Evolutionary conservation across 129 eudicot species (phyloP).

Genomic region (Arctium minus): DNA sequence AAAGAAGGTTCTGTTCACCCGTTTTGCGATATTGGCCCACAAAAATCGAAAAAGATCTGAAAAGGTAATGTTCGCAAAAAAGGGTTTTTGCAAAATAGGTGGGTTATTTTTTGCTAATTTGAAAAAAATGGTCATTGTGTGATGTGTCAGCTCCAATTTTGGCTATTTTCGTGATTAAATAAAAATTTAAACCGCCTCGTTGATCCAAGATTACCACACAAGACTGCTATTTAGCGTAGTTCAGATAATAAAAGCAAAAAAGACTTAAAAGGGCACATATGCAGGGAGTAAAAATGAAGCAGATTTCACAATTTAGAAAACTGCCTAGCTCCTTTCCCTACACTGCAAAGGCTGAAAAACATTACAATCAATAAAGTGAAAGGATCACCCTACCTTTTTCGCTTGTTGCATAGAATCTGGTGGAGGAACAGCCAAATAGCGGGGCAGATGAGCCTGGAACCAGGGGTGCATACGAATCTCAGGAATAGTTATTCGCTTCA

Average conservation of each 20-base stretch:
- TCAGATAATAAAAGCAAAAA: neutral
- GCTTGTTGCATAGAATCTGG: constrained; percentile 97
- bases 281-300: neutral
- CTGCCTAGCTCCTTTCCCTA: neutral
- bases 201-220: neutral
- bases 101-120: neutral
- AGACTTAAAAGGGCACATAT: neutral
- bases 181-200: neutral
- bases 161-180: neutral
- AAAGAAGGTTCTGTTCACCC: neutral
- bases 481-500: constrained; percentile 89
- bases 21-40: neutral
- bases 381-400: constrained; percentile 54
- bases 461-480: constrained; percentile 83
- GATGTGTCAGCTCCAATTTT: neutral
- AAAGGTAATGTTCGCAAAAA: neutral
- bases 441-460: constrained; percentile 97
- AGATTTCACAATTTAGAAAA: neutral
- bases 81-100: neutral
- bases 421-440: constrained; percentile 91
- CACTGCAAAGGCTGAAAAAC: neutral
- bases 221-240: neutral
- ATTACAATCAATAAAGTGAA: neutral
- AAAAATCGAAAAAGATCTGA: neutral
- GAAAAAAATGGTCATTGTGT: neutral